Evolutionary conservation across 192 early-diverging fungal species (phyloP).

Genomic region (Podila horticola): DNA sequence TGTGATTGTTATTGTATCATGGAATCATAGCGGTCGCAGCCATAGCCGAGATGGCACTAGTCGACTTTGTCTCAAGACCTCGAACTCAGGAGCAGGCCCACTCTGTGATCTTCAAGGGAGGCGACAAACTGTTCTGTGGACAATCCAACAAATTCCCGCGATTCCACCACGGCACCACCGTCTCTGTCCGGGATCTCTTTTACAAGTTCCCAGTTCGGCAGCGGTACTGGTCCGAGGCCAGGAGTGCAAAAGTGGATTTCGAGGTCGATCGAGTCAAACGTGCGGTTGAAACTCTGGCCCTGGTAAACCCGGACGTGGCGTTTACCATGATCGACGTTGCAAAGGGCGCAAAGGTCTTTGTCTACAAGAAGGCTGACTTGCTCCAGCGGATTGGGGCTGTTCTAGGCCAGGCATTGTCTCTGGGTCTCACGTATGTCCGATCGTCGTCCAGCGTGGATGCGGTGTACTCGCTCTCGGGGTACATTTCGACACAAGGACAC

Average conservation of each 20-base stretch:
- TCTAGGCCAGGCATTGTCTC: conserved; percentile 58
- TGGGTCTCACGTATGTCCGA: conserved; percentile 7
- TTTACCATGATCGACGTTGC: conserved; percentile 54
- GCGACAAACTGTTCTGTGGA: conserved; percentile 57
- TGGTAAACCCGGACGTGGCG: conserved; percentile 51
- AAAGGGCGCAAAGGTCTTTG: conserved; percentile 45
- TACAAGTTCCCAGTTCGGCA: conserved; percentile 75
- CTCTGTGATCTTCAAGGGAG: conserved; percentile 51
- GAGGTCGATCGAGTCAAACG: conserved; percentile 63
- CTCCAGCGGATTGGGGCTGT: conserved; percentile 45
- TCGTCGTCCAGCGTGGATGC: neutral
- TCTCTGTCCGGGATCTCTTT: conserved; percentile 72
- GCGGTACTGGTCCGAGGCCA: conserved; percentile 50
- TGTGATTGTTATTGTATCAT: neutral
- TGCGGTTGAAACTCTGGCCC: conserved; percentile 58
- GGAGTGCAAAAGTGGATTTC: conserved; percentile 29
- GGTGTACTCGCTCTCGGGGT: conserved; percentile 21
- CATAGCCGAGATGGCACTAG: conserved; percentile 32
- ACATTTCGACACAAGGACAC: conserved; percentile 37
- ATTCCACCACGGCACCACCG: conserved; percentile 64
- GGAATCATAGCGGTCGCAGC: conserved; percentile 16
- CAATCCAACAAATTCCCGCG: conserved; percentile 35
- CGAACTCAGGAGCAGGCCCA: conserved; percentile 4
- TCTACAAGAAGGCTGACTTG: conserved; percentile 45
- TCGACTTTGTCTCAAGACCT: conserved; percentile 38